These are phyloP conservation scores for Yamadazyma triangularis DNA, from an alignment of 1,139 yeast species.

Conservation along the genomic window DNA sequence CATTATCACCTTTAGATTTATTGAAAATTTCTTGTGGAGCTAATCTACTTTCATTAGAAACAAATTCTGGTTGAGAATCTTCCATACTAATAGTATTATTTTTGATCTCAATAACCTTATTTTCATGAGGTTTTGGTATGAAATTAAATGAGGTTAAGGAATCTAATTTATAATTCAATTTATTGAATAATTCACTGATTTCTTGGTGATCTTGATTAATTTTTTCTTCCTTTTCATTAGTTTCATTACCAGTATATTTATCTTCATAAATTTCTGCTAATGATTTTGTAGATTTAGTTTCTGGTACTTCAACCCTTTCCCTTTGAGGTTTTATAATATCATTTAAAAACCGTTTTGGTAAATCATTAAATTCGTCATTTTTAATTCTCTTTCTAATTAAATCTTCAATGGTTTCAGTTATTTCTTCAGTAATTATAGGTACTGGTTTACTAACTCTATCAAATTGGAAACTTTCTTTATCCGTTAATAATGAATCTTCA, in stretches of 20 bases:
- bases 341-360: slow-evolving; percentile 65
- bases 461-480: slow-evolving; percentile 37
- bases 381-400: slow-evolving; percentile 78
- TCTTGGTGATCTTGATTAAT: slow-evolving; percentile 73
- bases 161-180: slow-evolving; percentile 70
- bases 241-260: slow-evolving; percentile 52
- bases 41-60: slow-evolving; percentile 67
- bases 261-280: slow-evolving; percentile 92
- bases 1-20: slow-evolving; percentile 45
- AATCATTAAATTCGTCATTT: slow-evolving; percentile 75
- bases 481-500: slow-evolving; percentile 62
- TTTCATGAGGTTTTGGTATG: slow-evolving; percentile 83
- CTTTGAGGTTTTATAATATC: slow-evolving; percentile 53
- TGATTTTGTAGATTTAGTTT: slow-evolving; percentile 80
- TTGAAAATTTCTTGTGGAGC: slow-evolving; percentile 97
- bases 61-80: slow-evolving; percentile 90
- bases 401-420: slow-evolving; percentile 83
- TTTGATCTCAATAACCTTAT: slow-evolving; percentile 69
- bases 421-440: slow-evolving; percentile 87
- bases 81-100: slow-evolving; percentile 85
- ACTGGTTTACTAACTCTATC: slow-evolving; percentile 54
- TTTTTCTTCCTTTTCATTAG: slow-evolving; percentile 50
- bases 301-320: slow-evolving; percentile 64
- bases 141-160: slow-evolving; percentile 90
- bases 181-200: slow-evolving; percentile 59